Evolutionary conservation across 192 early-diverging fungal genomes (phyloP).

Genomic region (Podila epicladia): DNA sequence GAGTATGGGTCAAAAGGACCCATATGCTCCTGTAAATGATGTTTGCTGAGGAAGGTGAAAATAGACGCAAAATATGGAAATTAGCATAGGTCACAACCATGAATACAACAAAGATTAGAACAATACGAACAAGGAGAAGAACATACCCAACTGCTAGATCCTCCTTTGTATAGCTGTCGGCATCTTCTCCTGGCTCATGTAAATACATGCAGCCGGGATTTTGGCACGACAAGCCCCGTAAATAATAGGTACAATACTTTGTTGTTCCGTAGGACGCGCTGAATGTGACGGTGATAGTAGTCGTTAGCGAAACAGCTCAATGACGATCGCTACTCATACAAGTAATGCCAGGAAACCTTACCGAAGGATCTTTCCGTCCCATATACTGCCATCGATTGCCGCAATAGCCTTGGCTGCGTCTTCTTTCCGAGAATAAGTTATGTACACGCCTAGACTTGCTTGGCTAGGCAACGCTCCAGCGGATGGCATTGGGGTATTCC

Average conservation of each 20-base stretch:
- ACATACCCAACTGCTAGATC: conserved; percentile 78
- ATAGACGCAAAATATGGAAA: background rate
- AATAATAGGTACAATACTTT: conserved; percentile 97
- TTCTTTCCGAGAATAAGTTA: conserved; percentile 91
- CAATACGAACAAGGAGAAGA: background rate
- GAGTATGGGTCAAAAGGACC: conserved; percentile 33
- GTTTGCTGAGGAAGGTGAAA: conserved; percentile 46
- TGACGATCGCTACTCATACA: background rate
- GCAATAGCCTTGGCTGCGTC: conserved; percentile 94
- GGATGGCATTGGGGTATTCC: conserved; percentile 60
- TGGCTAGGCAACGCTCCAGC: conserved; percentile 50
- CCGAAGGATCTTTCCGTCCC: conserved; percentile 88
- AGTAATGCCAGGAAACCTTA: conserved; percentile 23
- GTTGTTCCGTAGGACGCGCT: conserved; percentile 97
- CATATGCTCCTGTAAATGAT: conserved; percentile 57
- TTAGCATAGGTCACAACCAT: background rate
- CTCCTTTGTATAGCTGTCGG: conserved; percentile 92
- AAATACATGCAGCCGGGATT: conserved; percentile 96
- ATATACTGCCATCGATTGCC: conserved; percentile 91
- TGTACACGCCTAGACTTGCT: conserved; percentile 84
- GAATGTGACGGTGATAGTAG: conserved; percentile 5
- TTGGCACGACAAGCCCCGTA: conserved; percentile 91
- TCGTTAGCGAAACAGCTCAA: background rate
- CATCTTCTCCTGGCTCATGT: conserved; percentile 94
- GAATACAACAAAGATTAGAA: background rate